Evolutionary conservation across 163 green algal genomes (phyloP).

Genomic region (Scenedesmus sp.): DNA sequence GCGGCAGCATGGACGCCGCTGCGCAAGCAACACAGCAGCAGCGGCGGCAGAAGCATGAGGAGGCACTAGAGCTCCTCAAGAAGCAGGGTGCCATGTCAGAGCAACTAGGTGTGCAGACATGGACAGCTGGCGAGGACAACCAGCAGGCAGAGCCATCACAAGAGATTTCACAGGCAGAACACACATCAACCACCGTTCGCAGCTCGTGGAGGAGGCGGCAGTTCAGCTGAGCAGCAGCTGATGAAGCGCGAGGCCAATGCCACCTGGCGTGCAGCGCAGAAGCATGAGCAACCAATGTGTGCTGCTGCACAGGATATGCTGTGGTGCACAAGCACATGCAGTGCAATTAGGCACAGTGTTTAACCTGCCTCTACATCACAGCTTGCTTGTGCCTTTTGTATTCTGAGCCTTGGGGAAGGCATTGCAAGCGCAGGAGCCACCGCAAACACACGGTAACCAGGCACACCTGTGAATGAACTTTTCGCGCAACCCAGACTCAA

Average conservation of each 20-base stretch:
- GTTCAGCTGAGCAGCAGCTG: neutral
- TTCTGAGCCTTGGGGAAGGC: neutral
- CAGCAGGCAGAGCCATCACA: neutral
- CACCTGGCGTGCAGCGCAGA: neutral
- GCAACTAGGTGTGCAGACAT: neutral
- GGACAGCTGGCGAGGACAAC: neutral
- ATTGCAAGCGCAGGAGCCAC: neutral
- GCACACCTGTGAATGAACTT: neutral
- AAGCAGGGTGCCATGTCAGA: neutral
- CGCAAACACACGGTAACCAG: neutral
- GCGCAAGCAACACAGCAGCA: neutral
- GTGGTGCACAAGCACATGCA: neutral
- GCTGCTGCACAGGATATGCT: neutral
- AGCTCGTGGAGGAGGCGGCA: neutral
- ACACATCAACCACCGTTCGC: neutral
- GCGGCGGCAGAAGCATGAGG: constrained; percentile 5
- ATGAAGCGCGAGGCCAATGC: neutral
- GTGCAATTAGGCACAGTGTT: neutral
- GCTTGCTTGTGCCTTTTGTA: neutral
- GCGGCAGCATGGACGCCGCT: neutral
- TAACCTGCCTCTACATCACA: neutral
- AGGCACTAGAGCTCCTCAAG: neutral
- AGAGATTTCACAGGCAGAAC: neutral
- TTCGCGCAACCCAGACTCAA: neutral
- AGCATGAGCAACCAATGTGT: neutral